Conservation (phyloP, 805 yeast species). For the Pichia ethanolica region DNA sequence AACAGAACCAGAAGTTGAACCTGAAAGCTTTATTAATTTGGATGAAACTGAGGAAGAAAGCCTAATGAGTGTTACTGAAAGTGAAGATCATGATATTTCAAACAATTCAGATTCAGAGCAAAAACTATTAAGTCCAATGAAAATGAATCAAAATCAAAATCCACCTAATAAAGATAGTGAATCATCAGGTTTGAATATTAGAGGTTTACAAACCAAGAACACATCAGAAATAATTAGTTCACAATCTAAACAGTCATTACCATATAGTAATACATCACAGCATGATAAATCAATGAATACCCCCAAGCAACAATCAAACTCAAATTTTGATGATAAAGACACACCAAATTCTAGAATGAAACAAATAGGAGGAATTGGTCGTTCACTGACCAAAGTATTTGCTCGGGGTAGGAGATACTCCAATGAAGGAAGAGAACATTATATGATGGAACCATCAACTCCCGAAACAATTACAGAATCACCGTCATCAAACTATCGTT, state of each 20-base stretch:
- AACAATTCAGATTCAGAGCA: not conserved
- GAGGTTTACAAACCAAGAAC: conserved; percentile 11
- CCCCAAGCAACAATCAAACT: conserved; percentile 5
- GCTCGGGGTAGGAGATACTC: conserved; percentile 25
- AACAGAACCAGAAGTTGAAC: conserved; percentile 11
- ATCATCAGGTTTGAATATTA: conserved; percentile 19
- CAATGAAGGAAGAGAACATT: conserved; percentile 13
- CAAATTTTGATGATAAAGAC: conserved; percentile 1
- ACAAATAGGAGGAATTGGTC: conserved; percentile 12
- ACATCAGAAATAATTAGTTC: not conserved
- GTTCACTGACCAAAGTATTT: conserved; percentile 21
- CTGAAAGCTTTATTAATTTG: conserved; percentile 18
- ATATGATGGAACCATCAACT: not conserved
- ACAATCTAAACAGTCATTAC: not conserved
- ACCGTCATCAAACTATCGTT: not conserved
- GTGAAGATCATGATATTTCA: not conserved
- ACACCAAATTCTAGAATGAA: conserved; percentile 10
- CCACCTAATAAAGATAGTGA: not conserved
- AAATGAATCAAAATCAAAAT: not conserved
- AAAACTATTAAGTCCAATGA: conserved; percentile 8
- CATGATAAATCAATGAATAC: not conserved
- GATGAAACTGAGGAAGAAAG: conserved; percentile 17
- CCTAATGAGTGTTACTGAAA: conserved; percentile 1
- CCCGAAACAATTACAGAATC: conserved; percentile 6
- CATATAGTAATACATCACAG: not conserved